Percentiles rank a stretch among this genome's conserved stretches.
phyloP scores from a whole-genome alignment of 2,329 filamentous ascomycete genomes.

The Diaporthe sp. region DNA sequence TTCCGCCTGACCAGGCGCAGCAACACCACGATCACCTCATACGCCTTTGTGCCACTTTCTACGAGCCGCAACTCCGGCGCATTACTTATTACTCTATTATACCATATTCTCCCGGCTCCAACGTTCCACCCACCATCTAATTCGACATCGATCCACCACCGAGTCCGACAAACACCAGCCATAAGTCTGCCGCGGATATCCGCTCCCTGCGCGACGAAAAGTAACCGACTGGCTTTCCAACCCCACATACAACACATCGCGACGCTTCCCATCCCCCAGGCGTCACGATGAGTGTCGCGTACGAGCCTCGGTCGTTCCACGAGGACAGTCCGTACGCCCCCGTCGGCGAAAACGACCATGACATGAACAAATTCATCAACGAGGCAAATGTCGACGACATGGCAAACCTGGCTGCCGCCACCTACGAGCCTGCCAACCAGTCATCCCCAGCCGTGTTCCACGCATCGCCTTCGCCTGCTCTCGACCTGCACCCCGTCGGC shows the following conservation, averaged over 20 bases:
- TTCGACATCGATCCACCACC: not conserved
- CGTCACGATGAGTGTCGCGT: slow-evolving; percentile 64
- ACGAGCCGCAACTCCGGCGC: not conserved
- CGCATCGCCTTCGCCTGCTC: slow-evolving; percentile 52
- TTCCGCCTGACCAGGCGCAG: slow-evolving; percentile 22
- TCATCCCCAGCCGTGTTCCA: slow-evolving; percentile 51
- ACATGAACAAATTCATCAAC: slow-evolving; percentile 41
- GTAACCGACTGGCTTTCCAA: slow-evolving; percentile 2
- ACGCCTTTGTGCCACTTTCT: slow-evolving; percentile 8
- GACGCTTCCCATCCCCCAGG: not conserved
- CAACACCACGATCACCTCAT: slow-evolving; percentile 8
- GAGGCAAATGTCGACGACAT: slow-evolving; percentile 55
- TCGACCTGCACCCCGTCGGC: slow-evolving; percentile 54
- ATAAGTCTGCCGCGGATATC: not conserved
- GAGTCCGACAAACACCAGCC: slow-evolving; percentile 5
- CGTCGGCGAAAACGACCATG: slow-evolving; percentile 54
- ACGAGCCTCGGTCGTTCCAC: slow-evolving; percentile 64
- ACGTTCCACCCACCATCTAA: not conserved
- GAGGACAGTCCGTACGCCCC: slow-evolving; percentile 63
- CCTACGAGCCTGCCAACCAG: slow-evolving; percentile 44
- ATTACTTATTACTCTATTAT: slow-evolving; percentile 7
- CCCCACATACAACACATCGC: not conserved
- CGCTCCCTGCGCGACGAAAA: slow-evolving; percentile 10
- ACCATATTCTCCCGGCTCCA: not conserved
- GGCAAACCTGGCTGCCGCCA: slow-evolving; percentile 53